Base-by-base conservation (phyloP, 345 rosid species). In the Salix exigua region DNA sequence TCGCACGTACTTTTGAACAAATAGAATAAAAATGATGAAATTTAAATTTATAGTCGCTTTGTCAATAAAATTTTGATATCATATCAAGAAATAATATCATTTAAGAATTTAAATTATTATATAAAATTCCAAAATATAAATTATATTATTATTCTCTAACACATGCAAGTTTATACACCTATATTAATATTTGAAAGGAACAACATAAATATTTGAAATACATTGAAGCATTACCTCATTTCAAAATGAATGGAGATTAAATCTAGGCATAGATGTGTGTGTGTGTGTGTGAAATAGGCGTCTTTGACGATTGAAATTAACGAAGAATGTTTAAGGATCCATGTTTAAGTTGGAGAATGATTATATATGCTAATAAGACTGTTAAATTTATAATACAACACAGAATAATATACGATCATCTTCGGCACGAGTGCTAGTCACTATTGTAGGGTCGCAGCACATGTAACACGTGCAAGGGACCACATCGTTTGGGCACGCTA, bases 401-500 rank as follows among this genome's bases (percentile, higher is more conserved):
- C 10, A 18, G 19, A 53, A 7, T 7, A 2, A 9, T 6, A 2
- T n/a, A 2, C 21, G 60, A 7, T 7, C 23, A 21, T 53, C 60
- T 53, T 53, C 60, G 23, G 25, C 25, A 53, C 60, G 2, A 21
- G 60, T 7, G 60, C 60, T 40, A 26, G 33, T 33, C 19, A 51
- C 33, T 35, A 9, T 19, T 13, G 7, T 38, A 11, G 12, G 58
- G n/a, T 8, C 37, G 73, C 5, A 1, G 40, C 61, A 55, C 35
- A 51, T 44, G 61, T 35, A 26, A 67, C 73, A 55, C 73, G 70
- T 70, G 75, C 79, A 17, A 63, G 19, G 68, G n/a, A 18, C 37
- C 35, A 30, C 37, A 30, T 40, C 10, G 61, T 37, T 25, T 2
- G 25, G 50, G 21, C 30, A 21, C 21, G 28, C 4, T 42, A 60